Base-by-base conservation (phyloP, 768 basidiomycete genomes). In the Hypsizygus marmoreus region DNA sequence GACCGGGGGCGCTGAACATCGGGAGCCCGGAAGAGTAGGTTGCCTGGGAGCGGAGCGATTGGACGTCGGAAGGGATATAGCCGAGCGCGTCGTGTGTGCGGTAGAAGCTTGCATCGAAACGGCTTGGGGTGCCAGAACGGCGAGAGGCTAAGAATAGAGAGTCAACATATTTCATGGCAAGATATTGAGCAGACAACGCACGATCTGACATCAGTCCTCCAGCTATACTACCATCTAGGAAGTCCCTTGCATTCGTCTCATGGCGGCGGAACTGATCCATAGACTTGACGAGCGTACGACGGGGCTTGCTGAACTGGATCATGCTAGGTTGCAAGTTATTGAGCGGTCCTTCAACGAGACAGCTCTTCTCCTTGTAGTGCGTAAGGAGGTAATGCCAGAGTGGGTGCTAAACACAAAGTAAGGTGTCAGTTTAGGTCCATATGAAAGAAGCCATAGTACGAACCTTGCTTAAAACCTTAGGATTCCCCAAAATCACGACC, bases 221-320 rank as follows among this genome's bases (percentile, higher is more conserved):
- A 25, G 63, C 54, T 12, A 73, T 59, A 33, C 69, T 54, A 43
- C 84, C 65, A 56, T 40, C 47, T 34, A 77, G 39, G 43, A 79
- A 92, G 56, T 99, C 97, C 43, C 86, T 81, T 1, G 95, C 95
- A 56, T 78, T 89, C 16, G 91, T 89, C 65, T 97, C 95, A 61
- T 95, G 91, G 40, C 95, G 82, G 46, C 91, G 86, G 80, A 91
- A 95, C 47, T 88, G 90, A 53, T 95, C 91, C 83, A 93, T 88
- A 12, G 91, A 87, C 66, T 94, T 94, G 54, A 77, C 80, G 29
- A 95, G 79, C 4, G 92, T 81, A 43, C 93, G 86, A 46, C 93
- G 83, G 24, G 97, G 97, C 70, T 97, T 95, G 78, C 91, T 94
- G 75, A 99, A 97, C 64, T 98, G 97, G 49, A 99, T 99, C 95